Evolutionary conservation across 805 yeast species (phyloP).

Genomic region (Metschnikowia aberdeeniae): DNA sequence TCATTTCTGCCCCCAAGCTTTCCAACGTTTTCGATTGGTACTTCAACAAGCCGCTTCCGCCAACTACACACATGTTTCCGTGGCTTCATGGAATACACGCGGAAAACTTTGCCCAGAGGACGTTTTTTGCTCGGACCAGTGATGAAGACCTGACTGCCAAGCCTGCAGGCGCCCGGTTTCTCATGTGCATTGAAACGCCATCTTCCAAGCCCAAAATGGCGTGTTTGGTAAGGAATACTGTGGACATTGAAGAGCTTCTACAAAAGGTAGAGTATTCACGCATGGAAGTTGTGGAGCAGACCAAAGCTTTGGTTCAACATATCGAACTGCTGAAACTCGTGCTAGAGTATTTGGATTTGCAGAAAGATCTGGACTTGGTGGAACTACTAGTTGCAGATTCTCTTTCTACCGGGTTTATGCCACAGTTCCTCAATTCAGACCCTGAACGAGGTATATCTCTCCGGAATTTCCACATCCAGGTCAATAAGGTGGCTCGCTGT

Average conservation of each 20-base stretch:
- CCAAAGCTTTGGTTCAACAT: background rate
- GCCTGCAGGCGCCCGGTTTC: constrained; percentile 32
- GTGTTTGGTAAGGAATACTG: constrained; percentile 47
- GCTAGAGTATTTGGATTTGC: background rate
- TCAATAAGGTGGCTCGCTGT: constrained; percentile 68
- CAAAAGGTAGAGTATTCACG: constrained; percentile 44
- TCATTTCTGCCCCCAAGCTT: constrained; percentile 6
- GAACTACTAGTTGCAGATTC: constrained; percentile 41
- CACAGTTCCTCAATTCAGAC: constrained; percentile 56
- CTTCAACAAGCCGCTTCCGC: constrained; percentile 47
- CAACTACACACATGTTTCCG: constrained; percentile 70
- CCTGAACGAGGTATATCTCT: constrained; percentile 71
- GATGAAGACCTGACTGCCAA: constrained; percentile 7
- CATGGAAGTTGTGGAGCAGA: constrained; percentile 20
- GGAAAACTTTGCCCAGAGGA: constrained; percentile 50
- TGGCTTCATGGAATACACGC: constrained; percentile 82
- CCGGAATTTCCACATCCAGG: constrained; percentile 83
- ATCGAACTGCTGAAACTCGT: background rate
- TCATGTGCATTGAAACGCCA: constrained; percentile 31
- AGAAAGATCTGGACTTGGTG: constrained; percentile 9
- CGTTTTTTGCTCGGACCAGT: constrained; percentile 30
- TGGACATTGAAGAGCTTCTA: constrained; percentile 51
- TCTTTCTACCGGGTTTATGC: constrained; percentile 40
- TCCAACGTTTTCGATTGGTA: constrained; percentile 32
- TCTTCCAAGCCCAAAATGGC: background rate